A percentile compares a stretch with the other conserved stretches of the same genome.
These are phyloP conservation scores for Barnettozyma pratensis DNA, from an alignment of 805 yeast genomes.

Conservation along the genomic window DNA sequence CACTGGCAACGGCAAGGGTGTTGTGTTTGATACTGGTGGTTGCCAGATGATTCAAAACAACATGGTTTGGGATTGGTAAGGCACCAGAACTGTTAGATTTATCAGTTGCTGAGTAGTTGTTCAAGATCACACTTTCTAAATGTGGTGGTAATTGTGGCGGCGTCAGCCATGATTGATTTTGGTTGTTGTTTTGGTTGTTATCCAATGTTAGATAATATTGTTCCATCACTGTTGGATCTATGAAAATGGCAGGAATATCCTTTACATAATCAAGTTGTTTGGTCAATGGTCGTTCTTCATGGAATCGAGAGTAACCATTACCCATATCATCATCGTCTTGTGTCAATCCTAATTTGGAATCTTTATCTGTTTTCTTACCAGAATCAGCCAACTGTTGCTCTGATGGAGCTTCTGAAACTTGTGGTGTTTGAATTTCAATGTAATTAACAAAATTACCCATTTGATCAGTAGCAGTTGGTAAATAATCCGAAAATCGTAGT, in stretches of 20 bases:
- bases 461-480: constrained; percentile 97
- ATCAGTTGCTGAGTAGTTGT: constrained; percentile 56
- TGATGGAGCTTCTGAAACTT: constrained; percentile 32
- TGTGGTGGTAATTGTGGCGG: constrained; percentile 98
- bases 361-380: constrained; percentile 25
- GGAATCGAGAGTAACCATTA: constrained; percentile 70
- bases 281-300: constrained; percentile 44
- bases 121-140: constrained; percentile 86
- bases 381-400: constrained; percentile 25
- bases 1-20: constrained; percentile 88
- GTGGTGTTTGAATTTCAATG: constrained; percentile 55
- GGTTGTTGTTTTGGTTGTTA: constrained; percentile 54
- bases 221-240: constrained; percentile 84
- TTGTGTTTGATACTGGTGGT: constrained; percentile 92
- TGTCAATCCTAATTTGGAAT: constrained; percentile 59
- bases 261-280: constrained; percentile 42
- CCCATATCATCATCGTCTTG: constrained; percentile 81
- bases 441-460: constrained; percentile 95
- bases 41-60: constrained; percentile 90
- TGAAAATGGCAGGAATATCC: constrained; percentile 77
- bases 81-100: constrained; percentile 84
- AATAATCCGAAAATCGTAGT: constrained; percentile 75
- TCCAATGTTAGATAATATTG: constrained; percentile 76
- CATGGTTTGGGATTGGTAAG: constrained; percentile 90
- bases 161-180: constrained; percentile 59